Base-by-base conservation (phyloP, 1,284 basidiomycete genomes). In the Peniophora sp. region DNA sequence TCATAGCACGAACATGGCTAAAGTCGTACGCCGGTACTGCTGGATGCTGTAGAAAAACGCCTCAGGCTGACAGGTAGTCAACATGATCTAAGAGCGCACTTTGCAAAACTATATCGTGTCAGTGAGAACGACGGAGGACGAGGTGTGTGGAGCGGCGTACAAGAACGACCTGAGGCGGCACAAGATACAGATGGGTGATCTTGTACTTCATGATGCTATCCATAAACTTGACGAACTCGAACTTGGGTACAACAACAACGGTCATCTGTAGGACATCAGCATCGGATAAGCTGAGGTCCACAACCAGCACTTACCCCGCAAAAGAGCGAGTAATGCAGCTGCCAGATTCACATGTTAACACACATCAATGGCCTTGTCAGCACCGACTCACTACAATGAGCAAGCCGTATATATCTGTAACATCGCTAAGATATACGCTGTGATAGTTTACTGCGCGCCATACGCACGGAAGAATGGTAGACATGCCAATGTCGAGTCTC, bases 231-330 rank as follows among this genome's bases (percentile, higher is more conserved):
- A 72, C 68, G 49, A 88, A 82, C 53, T 78, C 80, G 64, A 91
- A 92, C 60, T 79, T 87, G 2, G 85, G 79, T 9, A 88, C 65
- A 3, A 90, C 73, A 12, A 92, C 85, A n/a, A 88, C 48, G 0
- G 79, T 71, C 47, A 83, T 68, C 80, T 83, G 16, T 20, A 11
- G 43, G n/a, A n/a, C n/a, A n/a, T n/a, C n/a, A n/a, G n/a, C n/a
- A n/a, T n/a, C n/a, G n/a, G n/a, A n/a, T n/a, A n/a, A n/a, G n/a
- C n/a, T n/a, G n/a, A n/a, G n/a, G n/a, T n/a, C n/a, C n/a, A n/a
- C n/a, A n/a, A n/a, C n/a, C 54, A 46, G 27, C 32, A 16, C 70
- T 51, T 63, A 85, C 83, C 45, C 73, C 78, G 39, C 66, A 66
- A 58, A 78, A 86, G 12, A 79, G 52, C 50, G 74, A 59, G 55